phyloP scores from a whole-genome alignment of 306 rosid species.

The Vachellia pachyceras region DNA sequence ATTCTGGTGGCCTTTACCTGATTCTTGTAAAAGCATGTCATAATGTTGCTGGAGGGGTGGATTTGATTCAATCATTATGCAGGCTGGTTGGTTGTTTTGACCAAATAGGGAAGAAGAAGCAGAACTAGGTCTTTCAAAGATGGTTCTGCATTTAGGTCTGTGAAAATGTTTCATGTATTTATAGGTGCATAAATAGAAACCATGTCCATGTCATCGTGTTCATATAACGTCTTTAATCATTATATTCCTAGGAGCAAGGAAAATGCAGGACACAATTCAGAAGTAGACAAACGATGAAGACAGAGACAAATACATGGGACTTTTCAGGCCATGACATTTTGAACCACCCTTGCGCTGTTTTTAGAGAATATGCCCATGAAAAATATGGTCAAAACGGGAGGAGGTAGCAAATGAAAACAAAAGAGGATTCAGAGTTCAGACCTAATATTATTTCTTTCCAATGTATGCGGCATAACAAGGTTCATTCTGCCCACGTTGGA shows the following conservation, averaged over 20 bases:
- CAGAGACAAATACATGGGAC: slow-evolving; percentile 55
- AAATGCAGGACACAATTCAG: slow-evolving; percentile 11
- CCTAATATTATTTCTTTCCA: slow-evolving; percentile 48
- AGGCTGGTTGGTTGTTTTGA: slow-evolving; percentile 27
- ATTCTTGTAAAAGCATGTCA: slow-evolving; percentile 50
- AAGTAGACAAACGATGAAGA: slow-evolving; percentile 49
- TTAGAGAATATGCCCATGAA: slow-evolving; percentile 18
- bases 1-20: slow-evolving; percentile 37
- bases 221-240: background rate
- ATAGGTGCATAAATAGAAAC: background rate
- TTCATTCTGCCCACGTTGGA: slow-evolving; percentile 34
- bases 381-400: background rate
- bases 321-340: slow-evolving; percentile 56
- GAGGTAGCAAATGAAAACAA: slow-evolving; percentile 49
- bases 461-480: slow-evolving; percentile 40
- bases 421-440: slow-evolving; percentile 53
- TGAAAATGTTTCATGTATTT: background rate
- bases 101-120: no score
- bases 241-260: background rate
- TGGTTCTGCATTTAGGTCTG: background rate
- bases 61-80: slow-evolving; percentile 55
- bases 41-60: slow-evolving; percentile 79
- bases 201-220: background rate
- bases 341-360: slow-evolving; percentile 40
- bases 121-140: background rate